These are phyloP conservation scores for Pleurotus eryngii DNA, from an alignment of 768 basidiomycete species.

Conservation along the genomic window DNA sequence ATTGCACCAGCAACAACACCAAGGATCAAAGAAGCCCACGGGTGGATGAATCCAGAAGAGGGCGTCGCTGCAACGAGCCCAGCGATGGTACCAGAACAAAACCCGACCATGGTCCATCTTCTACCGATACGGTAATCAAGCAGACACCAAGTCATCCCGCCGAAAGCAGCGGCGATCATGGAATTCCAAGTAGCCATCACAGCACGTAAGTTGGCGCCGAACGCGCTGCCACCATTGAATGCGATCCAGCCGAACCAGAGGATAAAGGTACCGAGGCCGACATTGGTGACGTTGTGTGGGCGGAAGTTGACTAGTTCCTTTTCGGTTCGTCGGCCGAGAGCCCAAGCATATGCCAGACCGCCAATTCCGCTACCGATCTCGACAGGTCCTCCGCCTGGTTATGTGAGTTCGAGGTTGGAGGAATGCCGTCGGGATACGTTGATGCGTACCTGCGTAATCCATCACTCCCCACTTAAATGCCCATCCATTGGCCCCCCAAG, in stretches of 20 bases:
- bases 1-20: conserved; percentile 69
- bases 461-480: conserved; percentile 79
- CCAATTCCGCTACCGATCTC: conserved; percentile 85
- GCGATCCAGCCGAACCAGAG: conserved; percentile 88
- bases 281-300: conserved; percentile 84
- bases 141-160: conserved; percentile 79
- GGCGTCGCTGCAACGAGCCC: conserved; percentile 90
- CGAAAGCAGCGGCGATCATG: conserved; percentile 81
- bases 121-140: conserved; percentile 72
- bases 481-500: conserved; percentile 83
- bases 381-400: conserved; percentile 77
- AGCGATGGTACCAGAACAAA: conserved; percentile 90
- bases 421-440: not conserved
- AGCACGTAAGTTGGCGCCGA: conserved; percentile 84
- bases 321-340: conserved; percentile 78
- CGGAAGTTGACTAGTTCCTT: conserved; percentile 75
- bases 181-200: conserved; percentile 86
- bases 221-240: conserved; percentile 91
- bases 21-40: conserved; percentile 74
- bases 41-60: conserved; percentile 75
- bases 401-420: not conserved
- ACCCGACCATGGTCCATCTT: conserved; percentile 87
- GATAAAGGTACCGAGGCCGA: conserved; percentile 79
- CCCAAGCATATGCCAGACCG: conserved; percentile 83
- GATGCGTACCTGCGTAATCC: conserved; percentile 73